Conservation (phyloP, 805 yeast species). For the Wickerhamiella domercqiae region DNA sequence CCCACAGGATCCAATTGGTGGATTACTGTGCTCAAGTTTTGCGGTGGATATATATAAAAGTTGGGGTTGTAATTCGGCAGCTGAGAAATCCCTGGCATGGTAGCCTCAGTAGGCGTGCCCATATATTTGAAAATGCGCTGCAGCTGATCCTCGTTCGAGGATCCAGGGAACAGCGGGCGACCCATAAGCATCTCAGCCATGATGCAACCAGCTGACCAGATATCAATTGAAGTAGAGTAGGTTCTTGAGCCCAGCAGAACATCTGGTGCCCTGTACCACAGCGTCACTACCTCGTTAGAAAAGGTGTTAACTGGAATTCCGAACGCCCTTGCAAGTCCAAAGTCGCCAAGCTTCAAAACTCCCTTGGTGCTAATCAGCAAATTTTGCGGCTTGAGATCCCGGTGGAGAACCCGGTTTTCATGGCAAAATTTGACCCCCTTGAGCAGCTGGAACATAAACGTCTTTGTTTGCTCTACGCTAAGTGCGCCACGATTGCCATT, state of each 20-base stretch:
- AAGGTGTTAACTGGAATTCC: constrained; percentile 97
- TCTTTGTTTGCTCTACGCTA: constrained; percentile 58
- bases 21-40: constrained; percentile 57
- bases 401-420: constrained; percentile 67
- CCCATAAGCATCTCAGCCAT: constrained; percentile 99
- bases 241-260: constrained; percentile 89
- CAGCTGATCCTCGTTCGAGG: constrained; percentile 90
- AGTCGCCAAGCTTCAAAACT: constrained; percentile 85
- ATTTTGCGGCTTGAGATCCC: constrained; percentile 88
- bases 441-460: constrained; percentile 86
- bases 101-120: constrained; percentile 92
- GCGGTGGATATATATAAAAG: constrained; percentile 77
- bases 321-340: constrained; percentile 93
- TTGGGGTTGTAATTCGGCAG: constrained; percentile 68
- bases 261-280: constrained; percentile 98
- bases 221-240: constrained; percentile 91
- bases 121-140: constrained; percentile 78
- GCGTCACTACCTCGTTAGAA: constrained; percentile 91
- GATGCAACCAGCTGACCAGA: constrained; percentile 98
- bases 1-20: constrained; percentile 60
- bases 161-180: constrained; percentile 89
- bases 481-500: constrained; percentile 65
- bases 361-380: constrained; percentile 79
- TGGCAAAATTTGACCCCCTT: constrained; percentile 82
- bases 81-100: constrained; percentile 93